Evolutionary conservation across 208 protist genomes (phyloP).

Genomic region (Trypanosoma theileri): DNA sequence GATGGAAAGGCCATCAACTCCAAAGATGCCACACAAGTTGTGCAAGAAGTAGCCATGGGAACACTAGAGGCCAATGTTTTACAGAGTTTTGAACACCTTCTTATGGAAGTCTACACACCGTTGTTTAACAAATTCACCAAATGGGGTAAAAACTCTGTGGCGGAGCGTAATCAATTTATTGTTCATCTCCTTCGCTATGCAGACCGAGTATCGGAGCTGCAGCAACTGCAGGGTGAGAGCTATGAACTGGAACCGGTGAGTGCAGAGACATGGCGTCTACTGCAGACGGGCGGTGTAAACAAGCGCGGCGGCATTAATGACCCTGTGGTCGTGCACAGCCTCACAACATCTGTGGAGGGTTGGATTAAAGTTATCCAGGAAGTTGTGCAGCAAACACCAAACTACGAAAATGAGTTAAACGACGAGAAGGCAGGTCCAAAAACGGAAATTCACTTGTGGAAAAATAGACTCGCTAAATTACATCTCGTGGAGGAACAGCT

Average conservation of each 20-base stretch:
- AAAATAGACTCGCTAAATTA: constrained; percentile 90
- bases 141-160: constrained; percentile 89
- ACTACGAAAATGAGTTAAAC: constrained; percentile 89
- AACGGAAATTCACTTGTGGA: constrained; percentile 95
- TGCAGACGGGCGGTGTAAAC: constrained; percentile 74
- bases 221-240: constrained; percentile 80
- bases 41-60: constrained; percentile 88
- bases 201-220: constrained; percentile 88
- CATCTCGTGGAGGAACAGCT: constrained; percentile 92
- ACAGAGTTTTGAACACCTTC: constrained; percentile 84
- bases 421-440: constrained; percentile 91
- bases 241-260: constrained; percentile 55
- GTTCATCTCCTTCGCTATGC: constrained; percentile 83
- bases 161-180: constrained; percentile 88
- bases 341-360: constrained; percentile 65
- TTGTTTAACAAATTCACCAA: constrained; percentile 75
- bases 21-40: constrained; percentile 72
- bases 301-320: constrained; percentile 82
- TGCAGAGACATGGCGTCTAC: constrained; percentile 73
- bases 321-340: constrained; percentile 57
- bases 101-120: constrained; percentile 92
- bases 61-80: constrained; percentile 81
- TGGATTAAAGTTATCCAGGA: constrained; percentile 77
- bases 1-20: constrained; percentile 64
- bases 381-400: constrained; percentile 71